Evolutionary conservation across 208 protist genomes (phyloP), one percentile per base, ranked within the genome.

Genomic region (Crithidia thermophila): DNA sequence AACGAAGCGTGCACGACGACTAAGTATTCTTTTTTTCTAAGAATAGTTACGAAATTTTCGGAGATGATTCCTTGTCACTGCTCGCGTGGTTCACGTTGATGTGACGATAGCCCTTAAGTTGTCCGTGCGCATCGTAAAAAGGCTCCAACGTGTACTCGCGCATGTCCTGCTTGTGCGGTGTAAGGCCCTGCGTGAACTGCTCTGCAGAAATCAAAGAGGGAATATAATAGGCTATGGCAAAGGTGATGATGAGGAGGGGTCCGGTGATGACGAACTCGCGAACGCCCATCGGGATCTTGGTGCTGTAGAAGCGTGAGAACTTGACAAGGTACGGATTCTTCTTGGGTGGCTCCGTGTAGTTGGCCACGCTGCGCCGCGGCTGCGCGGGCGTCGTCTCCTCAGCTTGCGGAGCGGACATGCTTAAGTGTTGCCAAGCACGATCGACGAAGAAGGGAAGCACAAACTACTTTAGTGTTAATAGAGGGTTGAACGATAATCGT

Each of bases 221-320:
- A 37, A 87, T 80, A 47, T 81, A 87, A 61, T 94, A 94, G 3
- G 85, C 89, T 25, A 93, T 80, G 18, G 67, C 67, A 61, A 89
- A 84, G 11, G 82, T 83, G 23, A 88, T 81, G 9, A 90, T 28
- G 10, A 91, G 47, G 20, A 93, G 55, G 4, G 89, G 89, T 13
- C 79, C 85, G 3, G 82, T 80, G 55, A 94, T 75, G 34, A 94
- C 84, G 76, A 94, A 94, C 80, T 94, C 85, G 21, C 89, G 89
- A 25, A 91, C 78, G 18, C 89, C 89, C 72, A 91, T 82, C 9
- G 89, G 89, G 56, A 93, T 94, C 30, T 84, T 86, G 0, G 85
- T 91, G 55, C 51, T 90, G 71, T 94, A 94, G 56, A 91, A 91
- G 18, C 71, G 72, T 7, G 85, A 75, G 43, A 89, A 75, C 67